Evolutionary conservation across 257 asterid species (phyloP).

Genomic region (Ehretia macrophylla): DNA sequence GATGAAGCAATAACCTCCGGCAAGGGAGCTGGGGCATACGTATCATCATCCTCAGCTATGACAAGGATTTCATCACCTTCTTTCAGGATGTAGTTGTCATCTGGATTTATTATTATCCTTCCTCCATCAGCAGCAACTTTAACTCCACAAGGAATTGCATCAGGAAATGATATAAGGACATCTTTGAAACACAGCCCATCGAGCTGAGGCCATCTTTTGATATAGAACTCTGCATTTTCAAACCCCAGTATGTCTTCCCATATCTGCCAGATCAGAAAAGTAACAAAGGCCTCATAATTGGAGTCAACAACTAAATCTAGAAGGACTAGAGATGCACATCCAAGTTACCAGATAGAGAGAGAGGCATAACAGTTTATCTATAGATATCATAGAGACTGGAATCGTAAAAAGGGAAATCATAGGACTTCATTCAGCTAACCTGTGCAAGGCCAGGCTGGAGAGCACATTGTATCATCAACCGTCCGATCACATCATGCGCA

Average conservation of each 20-base stretch:
- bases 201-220: slow-evolving; percentile 86
- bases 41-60: slow-evolving; percentile 98
- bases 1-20: slow-evolving; percentile 60
- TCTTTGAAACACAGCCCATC: slow-evolving; percentile 74
- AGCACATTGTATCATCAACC: slow-evolving; percentile 98
- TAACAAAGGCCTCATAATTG: background rate
- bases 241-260: slow-evolving; percentile 99
- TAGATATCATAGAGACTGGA: slow-evolving; percentile 2
- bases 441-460: slow-evolving; percentile 99
- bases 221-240: slow-evolving; percentile 94
- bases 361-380: background rate
- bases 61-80: slow-evolving; percentile 96
- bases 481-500: slow-evolving; percentile 97
- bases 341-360: background rate
- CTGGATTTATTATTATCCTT: slow-evolving; percentile 83
- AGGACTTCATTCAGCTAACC: slow-evolving; percentile 42
- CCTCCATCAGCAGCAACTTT: slow-evolving; percentile 82
- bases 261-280: slow-evolving; percentile 45
- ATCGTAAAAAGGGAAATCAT: slow-evolving; percentile 1
- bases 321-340: slow-evolving; percentile 2
- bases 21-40: slow-evolving; percentile 82
- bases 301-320: slow-evolving; percentile 2
- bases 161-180: slow-evolving; percentile 76
- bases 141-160: slow-evolving; percentile 95
- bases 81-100: slow-evolving; percentile 66